Conservation (phyloP, 108 stramenopile species). For the Seminavis robusta region DNA sequence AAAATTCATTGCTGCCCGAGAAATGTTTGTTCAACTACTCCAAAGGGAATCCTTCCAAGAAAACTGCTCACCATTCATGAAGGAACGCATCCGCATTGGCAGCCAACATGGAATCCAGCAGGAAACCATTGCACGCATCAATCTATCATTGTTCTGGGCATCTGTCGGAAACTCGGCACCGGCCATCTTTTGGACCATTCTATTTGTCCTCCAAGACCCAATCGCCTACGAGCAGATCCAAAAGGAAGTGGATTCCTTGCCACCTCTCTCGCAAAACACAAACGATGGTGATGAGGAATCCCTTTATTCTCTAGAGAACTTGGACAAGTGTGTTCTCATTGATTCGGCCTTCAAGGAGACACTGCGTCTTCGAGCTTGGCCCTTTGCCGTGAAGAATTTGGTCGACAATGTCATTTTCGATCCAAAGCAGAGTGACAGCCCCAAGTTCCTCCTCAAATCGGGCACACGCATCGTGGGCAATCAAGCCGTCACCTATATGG, state of each 20-base stretch:
- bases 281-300: too few species aligned
- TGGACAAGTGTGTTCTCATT: conserved; percentile 8
- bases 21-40: not conserved
- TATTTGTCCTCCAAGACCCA: conserved; percentile 3
- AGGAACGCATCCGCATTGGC: conserved; percentile 2
- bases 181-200: conserved; percentile 19
- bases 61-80: conserved; percentile 13
- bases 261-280: too few species aligned
- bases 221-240: conserved; percentile 3
- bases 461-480: conserved; percentile 19
- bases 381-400: conserved; percentile 4
- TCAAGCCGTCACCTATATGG: conserved; percentile 4
- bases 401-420: conserved; percentile 12
- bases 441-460: conserved; percentile 11
- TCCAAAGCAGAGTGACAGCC: conserved; percentile 4
- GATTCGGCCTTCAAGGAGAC: conserved; percentile 17
- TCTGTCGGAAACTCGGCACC: conserved; percentile 20
- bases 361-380: conserved; percentile 9
- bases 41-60: not conserved
- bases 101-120: too few species aligned
- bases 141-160: conserved; percentile 9
- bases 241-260: conserved; percentile 6
- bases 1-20: conserved; percentile 2
- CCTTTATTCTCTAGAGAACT: conserved; percentile 23
- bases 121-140: conserved; percentile 6